Evolutionary conservation across 495 filamentous ascomycete species (phyloP).

Genomic region (Annulohypoxylon maeteangense): DNA sequence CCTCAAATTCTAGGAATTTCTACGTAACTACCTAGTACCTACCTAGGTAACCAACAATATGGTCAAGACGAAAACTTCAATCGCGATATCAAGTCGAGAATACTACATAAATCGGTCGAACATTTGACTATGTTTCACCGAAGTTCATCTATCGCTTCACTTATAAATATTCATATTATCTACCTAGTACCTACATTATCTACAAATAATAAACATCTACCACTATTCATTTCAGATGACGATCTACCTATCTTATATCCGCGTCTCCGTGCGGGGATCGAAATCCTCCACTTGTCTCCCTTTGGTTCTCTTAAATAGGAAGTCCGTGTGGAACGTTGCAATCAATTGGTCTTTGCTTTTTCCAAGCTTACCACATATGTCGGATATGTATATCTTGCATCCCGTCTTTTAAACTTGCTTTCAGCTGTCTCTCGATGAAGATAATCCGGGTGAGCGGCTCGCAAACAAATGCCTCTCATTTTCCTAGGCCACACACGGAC

Average conservation of each 20-base stretch:
- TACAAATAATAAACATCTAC: background rate
- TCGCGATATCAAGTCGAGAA: no score
- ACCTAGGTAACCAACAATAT: no score
- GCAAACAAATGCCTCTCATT: background rate
- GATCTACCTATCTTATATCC: slow-evolving; percentile 16
- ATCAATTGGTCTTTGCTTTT: slow-evolving; percentile 29
- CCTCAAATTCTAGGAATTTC: background rate
- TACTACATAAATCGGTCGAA: no score
- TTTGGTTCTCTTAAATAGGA: slow-evolving; percentile 35
- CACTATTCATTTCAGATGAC: slow-evolving; percentile 17
- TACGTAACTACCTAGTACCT: no score
- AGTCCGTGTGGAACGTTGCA: slow-evolving; percentile 37
- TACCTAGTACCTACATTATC: no score
- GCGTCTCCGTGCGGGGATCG: slow-evolving; percentile 29
- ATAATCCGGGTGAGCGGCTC: background rate
- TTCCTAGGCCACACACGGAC: background rate
- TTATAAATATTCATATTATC: slow-evolving; percentile 8
- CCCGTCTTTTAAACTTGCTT: background rate
- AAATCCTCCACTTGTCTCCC: slow-evolving; percentile 15
- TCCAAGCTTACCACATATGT: background rate
- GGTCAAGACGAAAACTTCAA: no score
- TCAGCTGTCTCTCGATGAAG: background rate
- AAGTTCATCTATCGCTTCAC: background rate
- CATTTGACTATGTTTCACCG: background rate
- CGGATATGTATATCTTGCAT: background rate